Evolutionary conservation across 352 stramenopile genomes (phyloP), one percentile per base, ranked within the genome.

Genomic region (Phytophthora idaei): DNA sequence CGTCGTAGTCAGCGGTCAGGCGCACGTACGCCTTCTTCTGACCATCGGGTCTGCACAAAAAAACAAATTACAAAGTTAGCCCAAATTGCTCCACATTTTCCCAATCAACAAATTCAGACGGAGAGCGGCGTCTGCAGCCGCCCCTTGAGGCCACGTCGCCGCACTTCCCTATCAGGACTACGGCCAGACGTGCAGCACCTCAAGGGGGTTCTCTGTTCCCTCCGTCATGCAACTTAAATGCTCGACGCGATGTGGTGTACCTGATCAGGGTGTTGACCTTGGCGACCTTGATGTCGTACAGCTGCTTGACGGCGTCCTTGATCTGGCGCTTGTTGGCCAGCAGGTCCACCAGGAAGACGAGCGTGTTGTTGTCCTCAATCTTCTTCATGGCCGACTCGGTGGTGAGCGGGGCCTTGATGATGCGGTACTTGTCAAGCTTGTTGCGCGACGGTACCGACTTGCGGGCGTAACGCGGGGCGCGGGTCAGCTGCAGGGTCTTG

Each of bases 381-480:
- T 99, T 99, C 89, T 99, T 99, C 98, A 99, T 99, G 62, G 98
- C 98, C 74, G 97, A 99, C 84, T 99, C 97, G 37, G 98, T 99
- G 57, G 98, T 99, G 52, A 99, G 83, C 41, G 98, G 98, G 64
- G 97, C 96, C 91, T 99, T 99, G 87, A 99, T 99, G 76, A 99
- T 97, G 80, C 95, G 92, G 89, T 98, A 98, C 90, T 99, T 99
- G 87, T 99, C 96, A 68, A 99, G 85, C 74, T 97, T 98, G 80
- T 90, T 97, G 85, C 97, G 95, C 78, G 84, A 95, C 28, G 94
- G 90, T 36, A 97, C 86, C 65, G 90, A 80, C 85, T 98, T 98
- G 72, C 77, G 83, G n/a, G 90, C 81, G 80, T 99, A 99, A 78
- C 98, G 99, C 31, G 98, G 98, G 50, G 97, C 97, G 69, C 97